Conservation (phyloP, 2,329 filamentous ascomycete genomes). For the Colletotrichum caudatum region DNA sequence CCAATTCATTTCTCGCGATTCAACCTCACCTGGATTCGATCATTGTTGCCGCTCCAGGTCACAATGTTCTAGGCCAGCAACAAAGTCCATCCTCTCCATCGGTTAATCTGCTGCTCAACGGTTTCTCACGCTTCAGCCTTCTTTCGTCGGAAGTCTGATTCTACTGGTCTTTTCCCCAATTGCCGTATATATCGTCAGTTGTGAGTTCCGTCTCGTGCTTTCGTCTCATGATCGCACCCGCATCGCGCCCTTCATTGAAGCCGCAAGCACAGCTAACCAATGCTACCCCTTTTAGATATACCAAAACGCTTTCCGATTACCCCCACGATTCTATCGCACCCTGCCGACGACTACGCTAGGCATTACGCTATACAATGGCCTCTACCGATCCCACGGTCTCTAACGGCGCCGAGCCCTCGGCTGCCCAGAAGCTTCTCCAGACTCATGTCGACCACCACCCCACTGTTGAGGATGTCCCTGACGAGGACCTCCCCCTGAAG, state of each 20-base stretch:
- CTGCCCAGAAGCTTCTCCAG: slow-evolving; percentile 73
- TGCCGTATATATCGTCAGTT: slow-evolving; percentile 34
- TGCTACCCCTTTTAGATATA: slow-evolving; percentile 34
- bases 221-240: neutral
- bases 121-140: slow-evolving; percentile 41
- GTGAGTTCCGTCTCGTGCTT: slow-evolving; percentile 10
- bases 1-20: slow-evolving; percentile 46
- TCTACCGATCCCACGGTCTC: slow-evolving; percentile 53
- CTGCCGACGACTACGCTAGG: slow-evolving; percentile 17
- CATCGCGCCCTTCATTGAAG: neutral
- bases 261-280: slow-evolving; percentile 6
- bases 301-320: slow-evolving; percentile 23
- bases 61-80: slow-evolving; percentile 54
- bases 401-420: slow-evolving; percentile 60
- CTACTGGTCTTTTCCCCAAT: slow-evolving; percentile 40
- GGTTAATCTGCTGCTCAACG: slow-evolving; percentile 40
- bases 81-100: slow-evolving; percentile 30
- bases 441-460: slow-evolving; percentile 71
- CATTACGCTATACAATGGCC: slow-evolving; percentile 55
- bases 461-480: slow-evolving; percentile 83
- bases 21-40: slow-evolving; percentile 54
- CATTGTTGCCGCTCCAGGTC: slow-evolving; percentile 43
- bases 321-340: slow-evolving; percentile 23
- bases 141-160: slow-evolving; percentile 40
- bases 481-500: slow-evolving; percentile 79